Conservation (phyloP, 805 yeast genomes). For the Ogataea henricii region DNA sequence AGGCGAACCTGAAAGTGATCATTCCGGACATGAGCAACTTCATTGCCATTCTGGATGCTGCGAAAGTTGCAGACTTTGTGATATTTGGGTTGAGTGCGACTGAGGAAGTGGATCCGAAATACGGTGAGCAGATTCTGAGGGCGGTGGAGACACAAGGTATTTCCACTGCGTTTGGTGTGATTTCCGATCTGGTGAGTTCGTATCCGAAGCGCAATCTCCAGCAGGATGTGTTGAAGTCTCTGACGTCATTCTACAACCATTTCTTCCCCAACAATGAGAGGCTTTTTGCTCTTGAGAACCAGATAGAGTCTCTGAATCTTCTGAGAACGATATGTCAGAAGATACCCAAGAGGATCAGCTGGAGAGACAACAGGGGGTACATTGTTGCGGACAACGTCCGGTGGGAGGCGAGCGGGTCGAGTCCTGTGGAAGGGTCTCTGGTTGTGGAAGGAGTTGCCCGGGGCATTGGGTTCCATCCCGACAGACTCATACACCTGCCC, state of each 20-base stretch:
- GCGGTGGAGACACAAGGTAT: conserved; percentile 92
- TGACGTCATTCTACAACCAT: conserved; percentile 66
- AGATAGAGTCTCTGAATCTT: conserved; percentile 71
- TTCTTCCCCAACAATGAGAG: conserved; percentile 82
- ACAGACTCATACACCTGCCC: conserved; percentile 81
- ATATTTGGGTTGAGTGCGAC: conserved; percentile 87
- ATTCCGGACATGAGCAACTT: conserved; percentile 70
- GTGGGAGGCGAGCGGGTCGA: conserved; percentile 36
- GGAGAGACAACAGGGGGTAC: conserved; percentile 96
- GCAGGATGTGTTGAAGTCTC: conserved; percentile 62
- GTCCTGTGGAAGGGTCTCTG: conserved; percentile 41
- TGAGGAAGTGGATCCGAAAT: conserved; percentile 73
- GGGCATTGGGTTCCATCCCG: conserved; percentile 79
- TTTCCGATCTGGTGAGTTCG: conserved; percentile 67
- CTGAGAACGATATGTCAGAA: conserved; percentile 80
- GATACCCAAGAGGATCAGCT: conserved; percentile 78
- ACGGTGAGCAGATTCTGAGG: conserved; percentile 88
- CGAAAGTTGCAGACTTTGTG: conserved; percentile 86
- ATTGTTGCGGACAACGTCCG: conserved; percentile 68
- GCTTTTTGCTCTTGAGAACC: conserved; percentile 66
- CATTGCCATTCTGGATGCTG: conserved; percentile 76
- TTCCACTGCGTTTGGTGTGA: conserved; percentile 75
- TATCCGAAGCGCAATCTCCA: conserved; percentile 79
- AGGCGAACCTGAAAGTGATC: conserved; percentile 71
- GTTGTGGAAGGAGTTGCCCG: conserved; percentile 82